phyloP scores from a whole-genome alignment of 2,329 filamentous ascomycete species.

The Plenodomus lindquistii region DNA sequence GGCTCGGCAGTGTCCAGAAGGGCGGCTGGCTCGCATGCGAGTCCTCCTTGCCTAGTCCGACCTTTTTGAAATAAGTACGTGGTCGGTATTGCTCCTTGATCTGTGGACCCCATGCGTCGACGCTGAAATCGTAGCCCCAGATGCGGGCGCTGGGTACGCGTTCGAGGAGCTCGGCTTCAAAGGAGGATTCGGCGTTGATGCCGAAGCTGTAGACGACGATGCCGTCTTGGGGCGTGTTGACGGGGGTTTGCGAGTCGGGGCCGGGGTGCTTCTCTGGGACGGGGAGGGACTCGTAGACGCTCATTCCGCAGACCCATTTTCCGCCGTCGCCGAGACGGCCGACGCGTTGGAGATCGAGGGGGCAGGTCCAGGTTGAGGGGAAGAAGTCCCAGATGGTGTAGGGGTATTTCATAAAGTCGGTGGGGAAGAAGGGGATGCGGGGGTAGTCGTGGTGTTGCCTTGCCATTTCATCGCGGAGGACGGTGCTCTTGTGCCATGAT shows the following conservation, averaged over 20 bases:
- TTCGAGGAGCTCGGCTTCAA: slow-evolving; percentile 41
- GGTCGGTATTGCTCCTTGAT: slow-evolving; percentile 23
- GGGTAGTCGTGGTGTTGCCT: slow-evolving; percentile 30
- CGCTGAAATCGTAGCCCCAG: slow-evolving; percentile 41
- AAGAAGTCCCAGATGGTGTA: slow-evolving; percentile 43
- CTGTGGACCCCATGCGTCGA: slow-evolving; percentile 35
- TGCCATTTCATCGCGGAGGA: slow-evolving; percentile 33
- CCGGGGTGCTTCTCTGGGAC: slow-evolving; percentile 12
- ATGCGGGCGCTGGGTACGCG: slow-evolving; percentile 36
- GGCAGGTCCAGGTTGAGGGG: slow-evolving; percentile 38
- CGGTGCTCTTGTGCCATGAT: slow-evolving; percentile 35
- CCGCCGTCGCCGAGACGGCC: slow-evolving; percentile 39
- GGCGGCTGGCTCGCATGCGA: slow-evolving; percentile 21
- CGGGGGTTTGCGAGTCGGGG: slow-evolving; percentile 14
- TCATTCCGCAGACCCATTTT: slow-evolving; percentile 44
- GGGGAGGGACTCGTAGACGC: slow-evolving; percentile 33
- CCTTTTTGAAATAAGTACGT: slow-evolving; percentile 37
- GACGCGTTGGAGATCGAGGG: slow-evolving; percentile 39
- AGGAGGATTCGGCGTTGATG: slow-evolving; percentile 40
- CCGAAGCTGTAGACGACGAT: slow-evolving; percentile 40
- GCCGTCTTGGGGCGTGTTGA: slow-evolving; percentile 20
- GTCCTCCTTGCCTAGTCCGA: slow-evolving; percentile 34
- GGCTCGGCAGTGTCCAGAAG: slow-evolving; percentile 32
- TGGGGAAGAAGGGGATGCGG: slow-evolving; percentile 36
- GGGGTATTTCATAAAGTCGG: slow-evolving; percentile 35